Evolutionary conservation across 352 stramenopile genomes (phyloP), one percentile per base, ranked within the genome.

Genomic region (Phytophthora pisi): DNA sequence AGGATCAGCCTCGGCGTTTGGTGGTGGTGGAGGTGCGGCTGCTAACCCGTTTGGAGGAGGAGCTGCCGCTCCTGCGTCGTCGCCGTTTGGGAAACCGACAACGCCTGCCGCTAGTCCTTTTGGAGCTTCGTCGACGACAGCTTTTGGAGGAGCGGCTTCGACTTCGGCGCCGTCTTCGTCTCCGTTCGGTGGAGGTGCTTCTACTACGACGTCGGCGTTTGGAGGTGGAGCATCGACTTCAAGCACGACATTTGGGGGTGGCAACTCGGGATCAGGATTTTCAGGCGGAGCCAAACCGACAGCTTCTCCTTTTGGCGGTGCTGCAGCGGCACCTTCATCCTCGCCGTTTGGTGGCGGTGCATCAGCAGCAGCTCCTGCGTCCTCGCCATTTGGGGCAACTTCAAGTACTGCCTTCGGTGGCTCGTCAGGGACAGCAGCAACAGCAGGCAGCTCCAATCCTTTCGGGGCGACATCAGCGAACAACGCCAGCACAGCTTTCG

Each of bases 81-180:
- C 66, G 53, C 58, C 59, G 24, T 84, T 83, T 24, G 68, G 47
- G 45, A 65, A 72, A n/a, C 43, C 58, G 31, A 53, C 54, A 0
- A 60, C 71, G 24, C 53, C 68, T 55, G 54, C 66, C 43, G 51
- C 67, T 23, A 81, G 64, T 66, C 72, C 71, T 8, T 89, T 85
- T 59, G 75, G 79, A 46, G 62, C 50, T 36, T 15, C 34, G 20
- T 63, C 38, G 26, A 62, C 60, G 26, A 62, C 60, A 54, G 23
- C 64, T 36, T 85, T 84, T 63, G 70, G 70, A 45, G 70, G 55
- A 51, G 51, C 57, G 5, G 36, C 57, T 54, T 28, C 62, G 15
- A 42, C 34, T 16, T 42, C 34, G 47, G 24, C 60, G 30, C 28
- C 63, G 2, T 63, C 68, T 2, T 65, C 68, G 6, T 77, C 75